Conservation (phyloP, 345 rosid species). For the Camelina sativa region DNA sequence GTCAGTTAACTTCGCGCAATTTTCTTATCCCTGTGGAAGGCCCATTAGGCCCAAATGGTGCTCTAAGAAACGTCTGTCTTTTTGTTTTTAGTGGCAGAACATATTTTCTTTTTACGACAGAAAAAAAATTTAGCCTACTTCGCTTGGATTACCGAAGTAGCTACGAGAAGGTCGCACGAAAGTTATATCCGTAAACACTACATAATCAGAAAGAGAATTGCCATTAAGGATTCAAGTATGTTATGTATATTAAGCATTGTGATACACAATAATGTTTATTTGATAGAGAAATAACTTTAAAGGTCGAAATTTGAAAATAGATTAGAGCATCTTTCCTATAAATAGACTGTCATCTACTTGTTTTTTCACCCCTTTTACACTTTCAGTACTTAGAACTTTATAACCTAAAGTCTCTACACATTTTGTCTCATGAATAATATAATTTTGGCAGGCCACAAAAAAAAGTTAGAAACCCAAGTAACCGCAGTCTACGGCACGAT, state of each 20-base stretch:
- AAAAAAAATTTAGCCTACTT: too few species aligned
- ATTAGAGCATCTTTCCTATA: slow-evolving; percentile 12
- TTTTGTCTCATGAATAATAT: background rate
- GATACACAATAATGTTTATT: background rate
- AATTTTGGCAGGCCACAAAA: background rate
- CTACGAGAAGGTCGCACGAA: background rate
- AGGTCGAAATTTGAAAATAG: background rate
- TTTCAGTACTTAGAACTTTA: background rate
- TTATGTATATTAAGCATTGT: background rate
- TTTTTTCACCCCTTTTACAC: slow-evolving; percentile 10
- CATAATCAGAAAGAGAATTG: background rate
- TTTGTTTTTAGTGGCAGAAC: background rate
- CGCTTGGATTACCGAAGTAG: too few species aligned
- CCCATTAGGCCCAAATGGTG: slow-evolving; percentile 3
- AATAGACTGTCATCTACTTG: background rate
- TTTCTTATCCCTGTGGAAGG: background rate
- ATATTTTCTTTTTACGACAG: too few species aligned
- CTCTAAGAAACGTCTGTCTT: background rate
- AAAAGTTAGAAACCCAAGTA: background rate
- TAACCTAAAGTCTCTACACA: background rate
- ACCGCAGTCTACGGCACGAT: background rate
- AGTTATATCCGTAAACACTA: background rate
- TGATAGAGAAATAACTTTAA: background rate
- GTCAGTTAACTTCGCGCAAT: background rate
- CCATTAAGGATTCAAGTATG: background rate